phyloP scores from a whole-genome alignment of 345 rosid genomes.

The Citrus sp. region DNA sequence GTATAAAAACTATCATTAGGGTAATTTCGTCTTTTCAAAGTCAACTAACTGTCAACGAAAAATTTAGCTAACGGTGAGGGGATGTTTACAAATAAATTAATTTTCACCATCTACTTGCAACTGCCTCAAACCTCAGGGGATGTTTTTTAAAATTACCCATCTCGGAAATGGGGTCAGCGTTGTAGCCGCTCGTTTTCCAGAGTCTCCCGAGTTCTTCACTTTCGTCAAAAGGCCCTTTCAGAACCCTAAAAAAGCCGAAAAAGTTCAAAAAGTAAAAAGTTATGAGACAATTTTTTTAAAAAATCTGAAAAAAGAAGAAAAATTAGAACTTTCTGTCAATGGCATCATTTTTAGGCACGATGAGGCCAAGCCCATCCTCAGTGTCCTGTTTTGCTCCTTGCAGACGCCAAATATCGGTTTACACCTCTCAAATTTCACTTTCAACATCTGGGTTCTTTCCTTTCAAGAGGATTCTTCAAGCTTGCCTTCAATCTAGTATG shows the following conservation, averaged over 20 bases:
- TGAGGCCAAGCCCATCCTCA: conserved; percentile 30
- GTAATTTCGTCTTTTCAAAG: too few relatives aligned
- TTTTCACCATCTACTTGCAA: too few relatives aligned
- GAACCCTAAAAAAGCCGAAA: neutral
- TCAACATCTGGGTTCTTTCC: conserved; percentile 37
- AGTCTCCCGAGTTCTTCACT: neutral
- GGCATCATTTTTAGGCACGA: conserved; percentile 44
- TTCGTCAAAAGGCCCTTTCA: neutral
- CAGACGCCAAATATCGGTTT: conserved; percentile 32
- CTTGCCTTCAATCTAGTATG: conserved; percentile 55
- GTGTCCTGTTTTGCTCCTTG: conserved; percentile 35
- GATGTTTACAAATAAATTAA: too few relatives aligned
- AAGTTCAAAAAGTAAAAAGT: neutral
- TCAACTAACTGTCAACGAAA: too few relatives aligned
- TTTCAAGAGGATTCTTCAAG: conserved; percentile 43
- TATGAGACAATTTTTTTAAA: neutral
- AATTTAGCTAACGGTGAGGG: too few relatives aligned
- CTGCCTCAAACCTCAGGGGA: too few relatives aligned
- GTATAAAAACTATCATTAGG: too few relatives aligned
- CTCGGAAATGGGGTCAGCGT: neutral
- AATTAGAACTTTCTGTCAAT: conserved; percentile 14
- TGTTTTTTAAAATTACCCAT: too few relatives aligned
- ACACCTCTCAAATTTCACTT: conserved; percentile 22
- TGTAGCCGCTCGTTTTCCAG: neutral
- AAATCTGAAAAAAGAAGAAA: neutral